Evolutionary conservation across 208 protist genomes (phyloP).

Genomic region (Trypanosoma mega): DNA sequence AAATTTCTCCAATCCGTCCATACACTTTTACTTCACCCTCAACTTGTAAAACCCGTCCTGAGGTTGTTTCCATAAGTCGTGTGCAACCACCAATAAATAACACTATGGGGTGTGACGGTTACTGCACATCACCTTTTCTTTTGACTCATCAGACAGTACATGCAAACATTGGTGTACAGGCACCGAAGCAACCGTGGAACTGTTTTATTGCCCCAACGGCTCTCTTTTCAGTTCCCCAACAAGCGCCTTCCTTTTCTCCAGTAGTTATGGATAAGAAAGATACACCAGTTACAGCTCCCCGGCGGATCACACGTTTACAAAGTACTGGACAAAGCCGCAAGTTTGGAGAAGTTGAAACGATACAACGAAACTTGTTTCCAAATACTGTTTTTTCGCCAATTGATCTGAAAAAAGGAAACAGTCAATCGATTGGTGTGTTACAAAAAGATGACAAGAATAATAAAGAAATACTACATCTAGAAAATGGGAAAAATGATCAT

Average conservation of each 20-base stretch:
- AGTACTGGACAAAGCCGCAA: conserved; percentile 5
- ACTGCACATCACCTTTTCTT: no score
- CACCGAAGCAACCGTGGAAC: not conserved
- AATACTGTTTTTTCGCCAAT: conserved; percentile 5
- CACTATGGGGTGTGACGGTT: no score
- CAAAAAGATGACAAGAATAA: no score
- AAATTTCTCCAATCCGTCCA: conserved; percentile 1
- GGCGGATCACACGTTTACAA: conserved; percentile 23
- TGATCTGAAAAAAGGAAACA: not conserved
- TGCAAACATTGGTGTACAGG: no score
- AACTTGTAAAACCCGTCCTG: not conserved
- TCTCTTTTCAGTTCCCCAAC: not conserved
- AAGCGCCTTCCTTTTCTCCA: not conserved
- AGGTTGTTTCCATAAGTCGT: no score
- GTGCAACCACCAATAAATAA: no score
- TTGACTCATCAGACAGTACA: no score
- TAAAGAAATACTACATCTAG: no score
- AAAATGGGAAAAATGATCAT: conserved; percentile 9
- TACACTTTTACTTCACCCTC: not conserved
- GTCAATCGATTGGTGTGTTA: no score
- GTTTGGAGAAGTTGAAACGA: conserved; percentile 2
- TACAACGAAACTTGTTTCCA: conserved; percentile 21
- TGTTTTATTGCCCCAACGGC: conserved; percentile 6
- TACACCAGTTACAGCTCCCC: conserved; percentile 28
- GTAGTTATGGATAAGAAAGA: not conserved